phyloP scores from a whole-genome alignment of 176 grass and related monocot species.

The Eleusine indica region DNA sequence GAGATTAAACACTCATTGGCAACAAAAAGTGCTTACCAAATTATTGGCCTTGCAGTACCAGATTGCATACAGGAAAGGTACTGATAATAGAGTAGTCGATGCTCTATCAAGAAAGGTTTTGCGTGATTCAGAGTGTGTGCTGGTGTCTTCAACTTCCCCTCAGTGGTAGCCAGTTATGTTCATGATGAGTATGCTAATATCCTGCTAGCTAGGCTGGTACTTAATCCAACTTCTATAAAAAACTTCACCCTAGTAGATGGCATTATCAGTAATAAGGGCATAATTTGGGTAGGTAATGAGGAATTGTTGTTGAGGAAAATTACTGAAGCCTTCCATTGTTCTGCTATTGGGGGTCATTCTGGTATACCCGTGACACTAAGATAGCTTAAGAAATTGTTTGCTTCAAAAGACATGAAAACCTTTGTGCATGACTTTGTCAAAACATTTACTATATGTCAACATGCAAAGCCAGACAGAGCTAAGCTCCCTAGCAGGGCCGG shows the following conservation, averaged over 20 bases:
- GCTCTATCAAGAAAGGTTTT: neutral
- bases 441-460: neutral
- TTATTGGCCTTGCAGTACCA: neutral
- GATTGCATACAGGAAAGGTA: neutral
- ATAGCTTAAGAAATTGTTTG: neutral
- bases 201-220: accelerated
- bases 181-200: neutral
- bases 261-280: neutral
- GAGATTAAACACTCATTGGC: neutral
- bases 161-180: neutral
- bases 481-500: neutral
- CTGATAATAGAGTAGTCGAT: neutral
- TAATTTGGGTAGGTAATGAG: neutral
- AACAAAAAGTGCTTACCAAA: neutral
- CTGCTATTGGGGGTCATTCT: neutral
- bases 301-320: accelerated
- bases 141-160: neutral
- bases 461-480: neutral
- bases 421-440: neutral
- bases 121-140: too few species aligned
- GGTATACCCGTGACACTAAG: neutral
- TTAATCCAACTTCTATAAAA: neutral
- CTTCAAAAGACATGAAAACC: neutral
- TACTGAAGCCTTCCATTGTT: neutral
- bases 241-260: neutral